Evolutionary conservation across 2,329 filamentous ascomycete species (phyloP).

Genomic region (Aspergillus hiratsukae): DNA sequence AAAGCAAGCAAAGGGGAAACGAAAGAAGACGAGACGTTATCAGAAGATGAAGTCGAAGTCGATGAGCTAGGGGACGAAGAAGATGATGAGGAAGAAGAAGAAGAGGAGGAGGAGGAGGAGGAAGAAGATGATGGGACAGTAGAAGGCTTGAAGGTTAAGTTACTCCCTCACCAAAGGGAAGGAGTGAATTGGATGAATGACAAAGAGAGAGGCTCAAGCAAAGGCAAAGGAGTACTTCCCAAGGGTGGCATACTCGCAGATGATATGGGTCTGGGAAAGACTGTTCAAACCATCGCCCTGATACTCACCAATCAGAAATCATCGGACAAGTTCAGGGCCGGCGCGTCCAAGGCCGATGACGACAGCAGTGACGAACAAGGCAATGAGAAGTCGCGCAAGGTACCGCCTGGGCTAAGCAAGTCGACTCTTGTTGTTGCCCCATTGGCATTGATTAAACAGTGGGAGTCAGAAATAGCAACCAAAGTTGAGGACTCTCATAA

Average conservation of each 20-base stretch:
- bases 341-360: constrained; percentile 40
- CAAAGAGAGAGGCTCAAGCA: constrained; percentile 80
- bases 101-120: constrained; percentile 36
- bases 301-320: constrained; percentile 79
- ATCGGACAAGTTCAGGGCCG: constrained; percentile 35
- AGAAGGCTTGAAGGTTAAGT: constrained; percentile 77
- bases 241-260: constrained; percentile 94
- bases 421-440: constrained; percentile 89
- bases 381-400: constrained; percentile 54
- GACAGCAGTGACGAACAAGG: constrained; percentile 45
- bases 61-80: constrained; percentile 51
- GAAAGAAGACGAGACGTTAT: constrained; percentile 33
- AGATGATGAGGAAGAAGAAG: constrained; percentile 32
- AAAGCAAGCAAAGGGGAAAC: constrained; percentile 44
- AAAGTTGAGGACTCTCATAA: constrained; percentile 67
- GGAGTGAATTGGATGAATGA: constrained; percentile 94
- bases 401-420: constrained; percentile 66
- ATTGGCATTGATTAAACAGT: constrained; percentile 90
- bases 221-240: constrained; percentile 71
- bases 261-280: constrained; percentile 95
- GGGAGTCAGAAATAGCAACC: constrained; percentile 87
- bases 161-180: constrained; percentile 90
- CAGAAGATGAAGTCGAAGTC: constrained; percentile 52
- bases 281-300: constrained; percentile 84
- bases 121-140: constrained; percentile 60